Evolutionary conservation across 2,329 filamentous ascomycete genomes (phyloP).

Genomic region (Biscogniauxia marginata): DNA sequence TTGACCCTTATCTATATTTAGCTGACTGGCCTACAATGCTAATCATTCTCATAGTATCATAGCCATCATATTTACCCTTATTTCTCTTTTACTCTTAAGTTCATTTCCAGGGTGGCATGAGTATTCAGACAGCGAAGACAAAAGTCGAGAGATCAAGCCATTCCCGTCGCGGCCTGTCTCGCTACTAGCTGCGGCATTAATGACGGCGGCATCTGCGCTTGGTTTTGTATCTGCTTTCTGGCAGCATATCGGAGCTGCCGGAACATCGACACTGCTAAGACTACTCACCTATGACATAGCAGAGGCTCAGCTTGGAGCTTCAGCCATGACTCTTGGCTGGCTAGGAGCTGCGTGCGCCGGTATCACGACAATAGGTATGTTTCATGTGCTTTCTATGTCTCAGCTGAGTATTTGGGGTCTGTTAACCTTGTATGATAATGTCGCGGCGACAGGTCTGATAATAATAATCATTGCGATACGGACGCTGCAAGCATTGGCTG

Average conservation of each 20-base stretch:
- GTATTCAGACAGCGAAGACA: neutral
- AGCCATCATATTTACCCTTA: too few species aligned
- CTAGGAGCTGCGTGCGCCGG: neutral
- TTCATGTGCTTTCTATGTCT: too few species aligned
- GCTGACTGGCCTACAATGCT: too few species aligned
- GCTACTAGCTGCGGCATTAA: neutral
- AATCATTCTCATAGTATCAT: too few species aligned
- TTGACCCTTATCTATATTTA: too few species aligned
- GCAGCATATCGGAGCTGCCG: slow-evolving; percentile 6
- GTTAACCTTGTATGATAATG: too few species aligned
- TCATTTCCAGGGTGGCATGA: neutral
- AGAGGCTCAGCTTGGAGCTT: neutral
- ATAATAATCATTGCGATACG: too few species aligned
- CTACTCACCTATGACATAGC: slow-evolving; percentile 3
- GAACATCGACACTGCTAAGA: neutral
- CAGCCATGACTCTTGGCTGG: slow-evolving; percentile 3
- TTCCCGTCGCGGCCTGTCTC: neutral
- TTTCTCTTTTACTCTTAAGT: slow-evolving; percentile 37
- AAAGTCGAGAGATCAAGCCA: neutral
- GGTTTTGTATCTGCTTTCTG: slow-evolving; percentile 7
- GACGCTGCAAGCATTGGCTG: too few species aligned
- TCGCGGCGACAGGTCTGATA: too few species aligned
- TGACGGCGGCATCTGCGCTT: neutral
- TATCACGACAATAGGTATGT: too few species aligned
- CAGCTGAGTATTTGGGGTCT: too few species aligned